phyloP scores from a whole-genome alignment of 2,329 filamentous ascomycete genomes.

The Emergomyces pasteurianus region DNA sequence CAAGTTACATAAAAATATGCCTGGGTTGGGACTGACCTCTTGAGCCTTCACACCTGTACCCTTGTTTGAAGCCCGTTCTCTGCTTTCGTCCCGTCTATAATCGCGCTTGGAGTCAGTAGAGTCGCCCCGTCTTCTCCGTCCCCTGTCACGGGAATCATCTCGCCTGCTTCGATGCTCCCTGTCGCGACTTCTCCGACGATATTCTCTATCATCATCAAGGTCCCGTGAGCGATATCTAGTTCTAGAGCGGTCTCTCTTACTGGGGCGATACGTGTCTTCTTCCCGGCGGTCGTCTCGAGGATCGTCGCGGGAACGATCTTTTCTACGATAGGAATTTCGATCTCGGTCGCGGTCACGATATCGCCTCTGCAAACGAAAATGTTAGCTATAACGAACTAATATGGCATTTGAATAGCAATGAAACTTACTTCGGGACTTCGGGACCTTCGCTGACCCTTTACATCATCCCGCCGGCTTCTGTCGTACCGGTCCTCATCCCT shows the following conservation, averaged over 20 bases:
- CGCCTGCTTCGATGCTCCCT: slow-evolving; percentile 56
- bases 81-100: slow-evolving; percentile 54
- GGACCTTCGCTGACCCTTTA: slow-evolving; percentile 34
- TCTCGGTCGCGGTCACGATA: slow-evolving; percentile 39
- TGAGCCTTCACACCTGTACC: slow-evolving; percentile 39
- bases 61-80: slow-evolving; percentile 41
- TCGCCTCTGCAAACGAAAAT: slow-evolving; percentile 38
- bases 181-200: slow-evolving; percentile 53
- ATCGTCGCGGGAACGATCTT: slow-evolving; percentile 51
- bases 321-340: slow-evolving; percentile 48
- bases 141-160: slow-evolving; percentile 60
- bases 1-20: not conserved
- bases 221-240: slow-evolving; percentile 53
- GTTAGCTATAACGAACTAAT: not conserved
- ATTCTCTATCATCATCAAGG: slow-evolving; percentile 45
- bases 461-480: slow-evolving; percentile 40
- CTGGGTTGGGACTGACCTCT: slow-evolving; percentile 41
- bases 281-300: slow-evolving; percentile 45
- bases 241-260: slow-evolving; percentile 49
- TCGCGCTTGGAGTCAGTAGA: slow-evolving; percentile 59
- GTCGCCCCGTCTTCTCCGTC: slow-evolving; percentile 52
- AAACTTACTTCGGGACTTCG: slow-evolving; percentile 38
- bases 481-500: slow-evolving; percentile 44
- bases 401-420: not conserved
- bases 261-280: slow-evolving; percentile 51